Base-by-base conservation (phyloP, 2,329 filamentous ascomycete genomes). In the Pseudogymnoascus sp. region DNA sequence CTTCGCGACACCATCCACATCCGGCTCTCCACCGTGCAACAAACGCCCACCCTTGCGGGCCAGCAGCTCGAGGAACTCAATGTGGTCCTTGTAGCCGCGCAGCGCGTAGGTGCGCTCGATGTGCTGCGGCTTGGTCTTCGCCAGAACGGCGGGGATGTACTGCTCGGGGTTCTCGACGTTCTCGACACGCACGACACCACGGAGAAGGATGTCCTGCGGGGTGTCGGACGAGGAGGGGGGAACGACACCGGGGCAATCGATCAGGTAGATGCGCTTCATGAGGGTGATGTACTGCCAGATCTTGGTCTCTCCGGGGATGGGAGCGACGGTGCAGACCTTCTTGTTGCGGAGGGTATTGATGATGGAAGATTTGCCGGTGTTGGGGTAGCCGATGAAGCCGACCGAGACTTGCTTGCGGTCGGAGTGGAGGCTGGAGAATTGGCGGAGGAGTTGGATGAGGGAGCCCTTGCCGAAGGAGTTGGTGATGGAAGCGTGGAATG, bases 401-500 rank as follows among this genome's bases (percentile, higher is more conserved):
- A 96, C 92, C 3, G 90, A 93, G 59, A 99, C 93, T 74, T 99
- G 95, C 75, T 98, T 98, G 65, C 93, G 85, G 66, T 95, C 89
- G 41, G 88, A 88, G 74, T 98, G 93, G 12, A 99, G 82, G 10
- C 89, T 87, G 2, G 91, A 95, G 73, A 98, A 99, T 78, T 99
- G 95, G 35, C 93, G 86, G 8, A 99, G 83, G 10, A 99, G 86
- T 65, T 91, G 89, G 65, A 99, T 98, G 64, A 98, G 78, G 7
- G 91, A 96, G 16, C 95, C 95, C 77, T 98, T 98, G 66, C 95
- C 95, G 69, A 99, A 99, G 0, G 90, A 92, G 74, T 99, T 97
- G 72, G 89, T 98, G 72, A 99, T 91, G 60, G 87, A 92, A 2
- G 93, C 91, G 71, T 97, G 91, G 78, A 99, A 97, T 4, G 95